A percentile compares a stretch with the other conserved stretches of the same genome.
Evolutionary conservation across 306 rosid genomes (phyloP).

Genomic region (Cucurbita maxima): DNA sequence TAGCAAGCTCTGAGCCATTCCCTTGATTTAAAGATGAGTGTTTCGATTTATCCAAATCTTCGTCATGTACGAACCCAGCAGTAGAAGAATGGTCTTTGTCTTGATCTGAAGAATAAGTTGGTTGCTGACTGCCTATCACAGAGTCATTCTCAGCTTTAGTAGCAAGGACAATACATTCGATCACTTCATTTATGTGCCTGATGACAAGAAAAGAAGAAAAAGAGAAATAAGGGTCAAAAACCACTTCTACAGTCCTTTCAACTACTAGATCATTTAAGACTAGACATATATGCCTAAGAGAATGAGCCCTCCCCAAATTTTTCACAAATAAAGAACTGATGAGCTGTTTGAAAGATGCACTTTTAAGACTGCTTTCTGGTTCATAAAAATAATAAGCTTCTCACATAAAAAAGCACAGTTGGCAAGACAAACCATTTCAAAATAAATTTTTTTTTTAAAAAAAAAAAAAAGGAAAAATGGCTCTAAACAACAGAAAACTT

Average conservation of each 20-base stretch:
- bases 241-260: not conserved
- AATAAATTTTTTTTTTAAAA: not conserved
- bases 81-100: slow-evolving; percentile 31
- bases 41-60: slow-evolving; percentile 21
- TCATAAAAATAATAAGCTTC: not conserved
- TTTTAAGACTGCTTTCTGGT: not conserved
- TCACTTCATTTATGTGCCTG: slow-evolving; percentile 82
- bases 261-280: not conserved
- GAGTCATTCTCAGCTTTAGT: slow-evolving; percentile 29
- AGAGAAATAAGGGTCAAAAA: not conserved
- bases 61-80: slow-evolving; percentile 8
- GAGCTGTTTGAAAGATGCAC: not conserved
- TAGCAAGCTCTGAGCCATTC: slow-evolving; percentile 21
- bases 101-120: slow-evolving; percentile 23
- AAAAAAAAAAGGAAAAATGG: not conserved
- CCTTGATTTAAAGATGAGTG: slow-evolving; percentile 28
- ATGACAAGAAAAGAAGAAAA: slow-evolving; percentile 11
- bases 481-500: not conserved
- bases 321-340: not conserved
- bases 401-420: not conserved
- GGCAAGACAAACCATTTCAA: not conserved
- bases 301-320: not conserved
- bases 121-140: slow-evolving; percentile 23
- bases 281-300: not conserved
- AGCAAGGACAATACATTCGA: slow-evolving; percentile 52